Evolutionary conservation across 2,329 filamentous ascomycete genomes (phyloP), one percentile per base, ranked within the genome.

Genomic region (Tolypocladium cylindrosporum): DNA sequence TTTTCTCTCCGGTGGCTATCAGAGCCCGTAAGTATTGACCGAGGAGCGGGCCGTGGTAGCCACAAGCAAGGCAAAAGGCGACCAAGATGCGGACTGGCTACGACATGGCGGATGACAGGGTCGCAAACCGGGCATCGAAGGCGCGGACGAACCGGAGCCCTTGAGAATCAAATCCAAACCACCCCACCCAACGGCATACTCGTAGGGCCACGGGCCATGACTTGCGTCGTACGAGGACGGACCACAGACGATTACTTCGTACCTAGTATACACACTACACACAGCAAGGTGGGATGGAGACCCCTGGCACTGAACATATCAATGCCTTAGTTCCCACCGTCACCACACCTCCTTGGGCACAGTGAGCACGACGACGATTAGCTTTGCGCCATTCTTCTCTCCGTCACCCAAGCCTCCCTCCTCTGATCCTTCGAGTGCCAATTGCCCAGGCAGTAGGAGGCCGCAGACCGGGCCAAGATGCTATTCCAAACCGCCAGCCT

Each of bases 401-500:
- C 48, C 2, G 27, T 36, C 31, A 36, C 13, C 48, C 48, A 36
- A 36, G 19, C 9, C 19, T 31, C 27, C 4, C 19, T 34, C 45
- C 19, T 34, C 45, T 24, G 45, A 31, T 27, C 36, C 36, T 48
- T 10, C 27, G n/a, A 48, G 27, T 31, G 24, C 24, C 45, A 10
- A 34, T 24, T 50, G 27, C 2, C 45, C 7, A 34, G 27, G 45
- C 45, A 50, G 13, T 21, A 51, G 48, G 48, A 13, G 8, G 19
- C 10, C 6, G 24, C 24, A 50, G 7, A 16, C n/a, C 48, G 31
- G 48, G 13, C 36, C 56, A 59, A 55, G 21, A 64, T 65, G 63
- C 52, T 63, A 56, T 59, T 63, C 51, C 53, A 57, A 37, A 50
- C 41, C 4, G 62, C 62, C 45, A 59, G 64, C 41, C 31, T 65